These are phyloP conservation scores for Pythium pyrilobum DNA, from an alignment of 352 stramenopile genomes.

Conservation along the genomic window DNA sequence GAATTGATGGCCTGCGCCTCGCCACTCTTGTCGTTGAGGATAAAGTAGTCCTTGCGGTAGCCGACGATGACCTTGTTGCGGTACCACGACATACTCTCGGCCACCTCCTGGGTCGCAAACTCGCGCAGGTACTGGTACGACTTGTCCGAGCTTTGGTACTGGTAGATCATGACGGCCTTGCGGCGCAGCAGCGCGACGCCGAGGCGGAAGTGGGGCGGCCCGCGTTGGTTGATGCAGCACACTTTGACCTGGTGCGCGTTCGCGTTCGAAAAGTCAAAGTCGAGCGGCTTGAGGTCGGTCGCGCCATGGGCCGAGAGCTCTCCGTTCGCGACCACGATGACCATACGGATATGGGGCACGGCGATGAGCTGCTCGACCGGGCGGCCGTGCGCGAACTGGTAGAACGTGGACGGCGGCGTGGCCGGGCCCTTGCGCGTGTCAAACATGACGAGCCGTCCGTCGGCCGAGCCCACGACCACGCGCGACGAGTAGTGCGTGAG, in stretches of 20 bases:
- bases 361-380: slow-evolving; percentile 76
- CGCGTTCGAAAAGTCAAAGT: slow-evolving; percentile 77
- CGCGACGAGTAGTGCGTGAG: slow-evolving; percentile 86
- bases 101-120: slow-evolving; percentile 65
- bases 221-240: slow-evolving; percentile 79
- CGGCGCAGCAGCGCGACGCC: slow-evolving; percentile 58
- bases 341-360: slow-evolving; percentile 84
- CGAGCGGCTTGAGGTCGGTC: slow-evolving; percentile 70
- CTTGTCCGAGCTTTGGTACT: slow-evolving; percentile 80
- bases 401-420: slow-evolving; percentile 39
- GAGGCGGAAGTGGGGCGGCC: slow-evolving; percentile 77
- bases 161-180: slow-evolving; percentile 73
- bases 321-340: slow-evolving; percentile 77
- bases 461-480: slow-evolving; percentile 73
- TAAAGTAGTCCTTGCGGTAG: slow-evolving; percentile 66
- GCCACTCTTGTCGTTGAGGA: slow-evolving; percentile 82
- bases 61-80: slow-evolving; percentile 84
- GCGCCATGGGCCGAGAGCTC: slow-evolving; percentile 66
- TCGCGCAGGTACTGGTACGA: slow-evolving; percentile 74
- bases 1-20: slow-evolving; percentile 70
- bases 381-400: slow-evolving; percentile 70
- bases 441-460: slow-evolving; percentile 82
- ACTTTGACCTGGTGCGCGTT: slow-evolving; percentile 67
- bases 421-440: slow-evolving; percentile 80
- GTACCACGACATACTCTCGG: slow-evolving; percentile 84